Evolutionary conservation across 345 rosid species (phyloP), one percentile per base, ranked within the genome.

Genomic region (Noccaea bulbosa): DNA sequence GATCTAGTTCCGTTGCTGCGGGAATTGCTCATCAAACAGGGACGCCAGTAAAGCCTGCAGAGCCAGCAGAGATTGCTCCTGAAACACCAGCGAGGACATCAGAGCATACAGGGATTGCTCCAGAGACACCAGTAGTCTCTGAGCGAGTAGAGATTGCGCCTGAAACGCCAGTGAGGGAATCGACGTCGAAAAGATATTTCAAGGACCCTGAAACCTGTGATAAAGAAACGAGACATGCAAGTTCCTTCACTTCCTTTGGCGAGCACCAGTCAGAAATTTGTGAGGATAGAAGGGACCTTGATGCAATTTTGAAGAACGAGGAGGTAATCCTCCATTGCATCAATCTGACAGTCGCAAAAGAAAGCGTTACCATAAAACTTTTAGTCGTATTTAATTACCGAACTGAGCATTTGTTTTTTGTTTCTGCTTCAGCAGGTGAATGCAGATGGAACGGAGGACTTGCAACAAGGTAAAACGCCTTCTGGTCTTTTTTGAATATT

Each of bases 101-200:
- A 53, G 60, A 48, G 43, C 78, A 62, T 55, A 48, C 15, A 44
- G 44, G 30, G 50, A 65, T 77, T 65, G 72, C 68, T 44, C 71
- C 80, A 7, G 72, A 70, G 33, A 66, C 67, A 60, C 76, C 65
- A 32, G 55, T 14, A n/a, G 53, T 44, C 67, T 65, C 53, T 15
- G 79, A 76, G 62, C 64, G 72, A 77, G 67, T 58, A 30, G 78
- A 78, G 71, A 79, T 90, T 55, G 93, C 93, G 61, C 92, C 94
- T 24, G 87, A 82, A 58, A 91, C 94, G 22, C 98, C 96, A 0
- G 72, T 78, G 67, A 80, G 35, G 67, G 69, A 49, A 20, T 74
- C 83, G 45, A 63, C 69, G 48, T 71, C 81, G 11, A 38, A 39
- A 72, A 84, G 88, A 50, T 70, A 75, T 33, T 83, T 70, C 50